These are phyloP conservation scores for Capsella rubella DNA, from an alignment of 441 rosid species.

Conservation along the genomic window DNA sequence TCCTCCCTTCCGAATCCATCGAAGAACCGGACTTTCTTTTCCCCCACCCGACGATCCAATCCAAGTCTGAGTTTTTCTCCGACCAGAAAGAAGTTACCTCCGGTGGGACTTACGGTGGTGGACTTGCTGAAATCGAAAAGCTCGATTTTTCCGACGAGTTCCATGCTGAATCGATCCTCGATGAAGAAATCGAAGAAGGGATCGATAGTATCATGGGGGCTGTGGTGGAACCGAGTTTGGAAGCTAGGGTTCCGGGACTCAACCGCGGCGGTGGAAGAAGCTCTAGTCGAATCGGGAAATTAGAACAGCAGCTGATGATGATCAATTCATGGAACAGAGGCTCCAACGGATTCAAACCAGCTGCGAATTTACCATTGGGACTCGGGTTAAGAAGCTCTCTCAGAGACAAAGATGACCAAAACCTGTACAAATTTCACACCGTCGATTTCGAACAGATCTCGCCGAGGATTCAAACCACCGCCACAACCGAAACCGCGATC, in stretches of 20 bases:
- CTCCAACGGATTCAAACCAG: constrained; percentile 46
- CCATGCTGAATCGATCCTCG: constrained; percentile 79
- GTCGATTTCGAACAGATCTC: constrained; percentile 78
- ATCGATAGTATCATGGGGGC: constrained; percentile 81
- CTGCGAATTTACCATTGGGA: constrained; percentile 45
- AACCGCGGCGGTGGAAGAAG: constrained; percentile 13
- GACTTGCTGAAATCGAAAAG: constrained; percentile 32
- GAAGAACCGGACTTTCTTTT: constrained; percentile 64
- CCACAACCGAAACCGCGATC: not conserved
- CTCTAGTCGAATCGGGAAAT: constrained; percentile 13
- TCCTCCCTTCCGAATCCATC: constrained; percentile 62
- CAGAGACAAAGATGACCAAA: constrained; percentile 51
- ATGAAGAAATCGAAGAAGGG: constrained; percentile 72
- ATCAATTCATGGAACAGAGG: constrained; percentile 49
- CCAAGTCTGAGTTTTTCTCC: constrained; percentile 47
- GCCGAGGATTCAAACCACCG: constrained; percentile 49
- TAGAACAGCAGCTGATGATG: constrained; percentile 41
- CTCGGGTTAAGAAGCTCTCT: constrained; percentile 54
- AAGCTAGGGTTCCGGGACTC: constrained; percentile 20
- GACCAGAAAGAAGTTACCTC: constrained; percentile 50
- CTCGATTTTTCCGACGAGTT: constrained; percentile 58
- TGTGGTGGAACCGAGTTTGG: constrained; percentile 37
- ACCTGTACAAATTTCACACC: constrained; percentile 55
- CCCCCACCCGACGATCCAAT: constrained; percentile 47
- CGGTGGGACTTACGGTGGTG: constrained; percentile 39